Conservation (phyloP, 2,329 filamentous ascomycete genomes). For the Volutella citrinella region DNA sequence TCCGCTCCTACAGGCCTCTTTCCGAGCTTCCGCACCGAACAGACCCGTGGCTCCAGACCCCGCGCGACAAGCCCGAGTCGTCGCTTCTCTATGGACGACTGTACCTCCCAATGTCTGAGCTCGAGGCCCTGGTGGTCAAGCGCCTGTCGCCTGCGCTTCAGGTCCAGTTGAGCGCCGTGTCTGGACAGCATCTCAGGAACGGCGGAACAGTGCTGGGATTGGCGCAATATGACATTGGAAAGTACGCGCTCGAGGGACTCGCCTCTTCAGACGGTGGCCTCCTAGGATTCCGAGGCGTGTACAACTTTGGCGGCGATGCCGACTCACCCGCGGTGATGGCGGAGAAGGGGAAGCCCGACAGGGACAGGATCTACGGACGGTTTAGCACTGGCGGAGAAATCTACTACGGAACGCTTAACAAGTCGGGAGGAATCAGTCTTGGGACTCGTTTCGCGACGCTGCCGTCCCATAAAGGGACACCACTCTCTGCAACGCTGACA, state of each 20-base stretch:
- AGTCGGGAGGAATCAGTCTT: slow-evolving; percentile 86
- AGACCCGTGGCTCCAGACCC: slow-evolving; percentile 19
- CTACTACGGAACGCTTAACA: slow-evolving; percentile 94
- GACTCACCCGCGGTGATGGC: slow-evolving; percentile 21
- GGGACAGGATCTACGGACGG: slow-evolving; percentile 69
- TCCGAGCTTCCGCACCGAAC: slow-evolving; percentile 51
- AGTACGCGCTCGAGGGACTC: slow-evolving; percentile 84
- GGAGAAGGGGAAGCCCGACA: slow-evolving; percentile 34
- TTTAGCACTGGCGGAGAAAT: slow-evolving; percentile 90
- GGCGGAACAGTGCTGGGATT: slow-evolving; percentile 73
- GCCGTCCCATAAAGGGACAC: slow-evolving; percentile 76
- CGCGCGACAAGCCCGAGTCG: slow-evolving; percentile 37
- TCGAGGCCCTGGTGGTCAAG: slow-evolving; percentile 82
- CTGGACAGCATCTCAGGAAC: slow-evolving; percentile 66
- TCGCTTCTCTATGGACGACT: slow-evolving; percentile 73
- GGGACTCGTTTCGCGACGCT: slow-evolving; percentile 88
- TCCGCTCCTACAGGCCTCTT: slow-evolving; percentile 80
- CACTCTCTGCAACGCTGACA: slow-evolving; percentile 89
- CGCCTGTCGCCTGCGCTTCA: slow-evolving; percentile 75
- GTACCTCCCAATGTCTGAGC: slow-evolving; percentile 77
- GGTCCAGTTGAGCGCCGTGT: slow-evolving; percentile 76
- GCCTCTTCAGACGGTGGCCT: slow-evolving; percentile 91
- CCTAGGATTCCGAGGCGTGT: slow-evolving; percentile 82
- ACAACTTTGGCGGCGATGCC: slow-evolving; percentile 85
- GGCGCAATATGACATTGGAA: slow-evolving; percentile 79